Conservation (phyloP, 768 basidiomycete species). For the Lyophyllum shimeji region DNA sequence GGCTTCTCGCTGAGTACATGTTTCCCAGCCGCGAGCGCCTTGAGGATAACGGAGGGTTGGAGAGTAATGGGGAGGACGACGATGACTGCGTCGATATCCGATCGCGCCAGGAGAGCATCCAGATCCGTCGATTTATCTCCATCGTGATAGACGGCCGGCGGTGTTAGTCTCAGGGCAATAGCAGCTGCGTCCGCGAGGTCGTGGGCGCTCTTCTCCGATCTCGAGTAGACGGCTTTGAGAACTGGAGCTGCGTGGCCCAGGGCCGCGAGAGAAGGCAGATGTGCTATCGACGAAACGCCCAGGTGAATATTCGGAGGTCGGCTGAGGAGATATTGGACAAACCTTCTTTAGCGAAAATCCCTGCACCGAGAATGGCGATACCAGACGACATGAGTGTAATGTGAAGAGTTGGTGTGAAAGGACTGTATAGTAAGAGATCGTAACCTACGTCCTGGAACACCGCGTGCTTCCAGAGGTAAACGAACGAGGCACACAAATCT, state of each 20-base stretch:
- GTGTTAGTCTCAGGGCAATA: conserved; percentile 35
- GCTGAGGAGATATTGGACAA: conserved; percentile 21
- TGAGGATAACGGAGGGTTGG: conserved; percentile 68
- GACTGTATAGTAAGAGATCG: conserved; percentile 8
- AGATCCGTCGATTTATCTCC: conserved; percentile 42
- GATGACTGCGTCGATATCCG: conserved; percentile 73
- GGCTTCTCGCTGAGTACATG: conserved; percentile 92
- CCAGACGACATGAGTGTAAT: conserved; percentile 44
- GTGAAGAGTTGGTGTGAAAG: not conserved
- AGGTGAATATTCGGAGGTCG: not conserved
- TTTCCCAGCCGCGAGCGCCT: conserved; percentile 72
- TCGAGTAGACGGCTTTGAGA: conserved; percentile 76
- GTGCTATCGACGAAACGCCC: conserved; percentile 44
- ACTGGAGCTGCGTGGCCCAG: conserved; percentile 46
- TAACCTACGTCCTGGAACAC: not conserved
- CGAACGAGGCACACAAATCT: not conserved
- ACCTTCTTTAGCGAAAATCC: conserved; percentile 79
- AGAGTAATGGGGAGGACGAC: conserved; percentile 74
- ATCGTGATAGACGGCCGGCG: conserved; percentile 59
- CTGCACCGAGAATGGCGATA: conserved; percentile 79
- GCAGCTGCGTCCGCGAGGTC: conserved; percentile 51
- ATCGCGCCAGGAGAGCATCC: conserved; percentile 63
- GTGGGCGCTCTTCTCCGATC: conserved; percentile 60
- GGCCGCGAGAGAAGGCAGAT: conserved; percentile 71
- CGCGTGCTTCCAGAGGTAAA: conserved; percentile 5